phyloP scores from a whole-genome alignment of 176 grass and related monocot species.

The Phoenix roebelenii region DNA sequence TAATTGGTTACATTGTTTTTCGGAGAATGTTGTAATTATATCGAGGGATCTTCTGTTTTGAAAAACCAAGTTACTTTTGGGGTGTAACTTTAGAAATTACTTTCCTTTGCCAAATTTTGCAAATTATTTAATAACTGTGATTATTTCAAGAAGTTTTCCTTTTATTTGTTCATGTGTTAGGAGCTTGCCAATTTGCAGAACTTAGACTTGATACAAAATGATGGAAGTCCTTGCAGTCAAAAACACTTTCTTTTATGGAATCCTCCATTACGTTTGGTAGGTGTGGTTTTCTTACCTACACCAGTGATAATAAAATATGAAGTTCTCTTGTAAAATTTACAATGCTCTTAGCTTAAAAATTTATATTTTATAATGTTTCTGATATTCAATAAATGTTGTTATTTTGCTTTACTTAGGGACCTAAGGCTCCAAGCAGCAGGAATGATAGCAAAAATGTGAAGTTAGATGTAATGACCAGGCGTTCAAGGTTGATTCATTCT shows the following conservation, averaged over 20 bases:
- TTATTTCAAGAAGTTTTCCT: constrained; percentile 5
- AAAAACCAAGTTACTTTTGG: too few species aligned
- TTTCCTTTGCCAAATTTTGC: too few species aligned
- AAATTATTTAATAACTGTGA: too few species aligned
- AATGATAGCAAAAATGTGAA: constrained; percentile 27
- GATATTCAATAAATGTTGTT: not conserved
- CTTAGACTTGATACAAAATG: constrained; percentile 71
- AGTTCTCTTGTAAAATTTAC: too few species aligned
- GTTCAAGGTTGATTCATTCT: constrained; percentile 44
- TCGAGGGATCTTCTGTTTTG: too few species aligned
- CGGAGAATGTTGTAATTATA: too few species aligned
- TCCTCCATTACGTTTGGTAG: constrained; percentile 37
- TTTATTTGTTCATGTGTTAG: constrained; percentile 21
- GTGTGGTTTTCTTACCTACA: constrained; percentile 8
- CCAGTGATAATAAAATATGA: too few species aligned
- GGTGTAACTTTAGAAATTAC: too few species aligned
- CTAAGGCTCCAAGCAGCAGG: constrained; percentile 1
- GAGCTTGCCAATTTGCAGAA: constrained; percentile 64
- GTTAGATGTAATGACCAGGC: constrained; percentile 36
- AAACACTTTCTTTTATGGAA: constrained; percentile 98
- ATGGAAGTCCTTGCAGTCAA: constrained; percentile 71
- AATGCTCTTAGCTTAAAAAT: too few species aligned
- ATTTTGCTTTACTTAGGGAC: constrained; percentile 22
- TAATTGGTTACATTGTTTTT: too few species aligned
- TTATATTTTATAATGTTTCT: too few species aligned